Conservation (phyloP, 768 basidiomycete species). For the Collybiopsis luxurians region DNA sequence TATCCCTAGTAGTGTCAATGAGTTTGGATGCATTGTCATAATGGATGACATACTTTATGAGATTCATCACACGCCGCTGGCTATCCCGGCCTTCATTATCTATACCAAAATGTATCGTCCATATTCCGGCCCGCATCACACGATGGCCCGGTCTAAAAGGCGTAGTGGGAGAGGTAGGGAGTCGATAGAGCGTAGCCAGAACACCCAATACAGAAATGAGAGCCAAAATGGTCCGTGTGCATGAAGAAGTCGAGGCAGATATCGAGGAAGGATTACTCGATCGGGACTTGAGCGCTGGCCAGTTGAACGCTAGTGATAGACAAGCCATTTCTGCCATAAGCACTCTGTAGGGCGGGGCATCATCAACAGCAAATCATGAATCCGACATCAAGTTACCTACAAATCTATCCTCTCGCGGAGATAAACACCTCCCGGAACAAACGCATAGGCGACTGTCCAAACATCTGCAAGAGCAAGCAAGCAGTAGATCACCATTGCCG, state of each 20-base stretch:
- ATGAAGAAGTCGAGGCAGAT: slow-evolving; percentile 21
- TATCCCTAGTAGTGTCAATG: slow-evolving; percentile 45
- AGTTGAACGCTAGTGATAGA: slow-evolving; percentile 47
- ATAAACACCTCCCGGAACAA: slow-evolving; percentile 76
- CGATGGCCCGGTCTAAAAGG: slow-evolving; percentile 65
- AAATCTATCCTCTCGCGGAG: slow-evolving; percentile 77
- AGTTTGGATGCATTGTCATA: neutral
- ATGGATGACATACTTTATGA: slow-evolving; percentile 30
- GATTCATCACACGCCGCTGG: slow-evolving; percentile 60
- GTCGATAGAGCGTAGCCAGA: slow-evolving; percentile 50
- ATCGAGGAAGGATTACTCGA: neutral
- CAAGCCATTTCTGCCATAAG: slow-evolving; percentile 49
- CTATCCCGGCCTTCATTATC: slow-evolving; percentile 75
- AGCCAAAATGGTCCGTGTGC: slow-evolving; percentile 32
- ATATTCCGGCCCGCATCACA: slow-evolving; percentile 80
- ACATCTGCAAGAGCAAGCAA: slow-evolving; percentile 66
- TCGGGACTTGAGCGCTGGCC: slow-evolving; percentile 20
- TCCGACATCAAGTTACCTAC: slow-evolving; percentile 36
- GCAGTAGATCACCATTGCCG: slow-evolving; percentile 58
- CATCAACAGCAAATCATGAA: neutral
- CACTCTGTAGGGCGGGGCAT: slow-evolving; percentile 39
- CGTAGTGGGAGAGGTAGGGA: slow-evolving; percentile 45
- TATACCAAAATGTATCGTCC: slow-evolving; percentile 90
- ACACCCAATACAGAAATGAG: slow-evolving; percentile 46
- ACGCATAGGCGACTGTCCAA: slow-evolving; percentile 89